Evolutionary conservation across 768 basidiomycete species (phyloP).

Genomic region (Naematelia aurantialba): DNA sequence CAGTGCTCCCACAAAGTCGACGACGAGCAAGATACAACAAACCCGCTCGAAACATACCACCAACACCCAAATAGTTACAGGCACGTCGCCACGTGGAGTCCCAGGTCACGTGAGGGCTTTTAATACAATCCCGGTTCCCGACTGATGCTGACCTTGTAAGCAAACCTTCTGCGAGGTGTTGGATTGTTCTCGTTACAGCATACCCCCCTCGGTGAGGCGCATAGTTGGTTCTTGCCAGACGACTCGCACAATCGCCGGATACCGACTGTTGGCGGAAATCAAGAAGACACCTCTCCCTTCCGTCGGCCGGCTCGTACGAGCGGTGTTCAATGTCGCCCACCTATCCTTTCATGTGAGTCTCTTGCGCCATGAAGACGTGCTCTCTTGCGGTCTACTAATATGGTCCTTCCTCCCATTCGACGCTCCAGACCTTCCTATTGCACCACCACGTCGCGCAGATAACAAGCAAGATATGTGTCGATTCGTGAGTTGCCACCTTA

Average conservation of each 20-base stretch:
- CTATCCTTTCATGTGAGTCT: not conserved
- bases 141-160: too few species aligned
- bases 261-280: too few species aligned
- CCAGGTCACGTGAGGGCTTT: too few species aligned
- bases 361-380: not conserved
- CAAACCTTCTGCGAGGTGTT: too few species aligned
- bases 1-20: too few species aligned
- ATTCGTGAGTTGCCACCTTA: slow-evolving; percentile 6
- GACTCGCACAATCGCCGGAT: too few species aligned
- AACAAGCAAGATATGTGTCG: slow-evolving; percentile 5
- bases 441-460: not conserved
- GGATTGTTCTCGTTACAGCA: too few species aligned
- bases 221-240: too few species aligned
- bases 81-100: not conserved
- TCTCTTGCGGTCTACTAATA: not conserved
- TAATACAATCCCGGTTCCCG: too few species aligned
- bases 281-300: not conserved
- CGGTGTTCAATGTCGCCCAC: not conserved
- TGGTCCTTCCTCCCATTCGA: not conserved
- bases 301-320: not conserved
- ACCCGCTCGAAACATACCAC: not conserved
- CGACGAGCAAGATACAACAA: too few species aligned
- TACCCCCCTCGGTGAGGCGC: too few species aligned
- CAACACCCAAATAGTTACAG: not conserved
- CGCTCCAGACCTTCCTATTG: not conserved